These are phyloP conservation scores for Pilatotrama ljubarskyi DNA, from an alignment of 768 basidiomycete species.

Conservation along the genomic window DNA sequence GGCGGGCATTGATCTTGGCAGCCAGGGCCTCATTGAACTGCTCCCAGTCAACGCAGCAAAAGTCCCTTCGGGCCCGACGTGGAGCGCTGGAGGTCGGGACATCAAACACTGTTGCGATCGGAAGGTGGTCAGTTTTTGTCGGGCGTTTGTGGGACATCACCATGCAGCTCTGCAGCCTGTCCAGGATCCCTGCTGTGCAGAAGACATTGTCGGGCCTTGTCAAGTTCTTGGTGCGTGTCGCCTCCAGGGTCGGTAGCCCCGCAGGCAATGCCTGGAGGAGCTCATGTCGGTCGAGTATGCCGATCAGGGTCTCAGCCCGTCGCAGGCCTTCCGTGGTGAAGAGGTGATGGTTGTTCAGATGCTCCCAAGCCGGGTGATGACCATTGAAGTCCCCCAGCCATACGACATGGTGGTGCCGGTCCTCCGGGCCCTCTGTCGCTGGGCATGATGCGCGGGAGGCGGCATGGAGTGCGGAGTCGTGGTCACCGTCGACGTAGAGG, in stretches of 20 bases:
- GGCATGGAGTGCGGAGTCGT: constrained; percentile 22
- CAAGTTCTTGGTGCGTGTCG: constrained; percentile 32
- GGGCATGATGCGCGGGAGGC: constrained; percentile 1
- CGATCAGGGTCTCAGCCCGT: constrained; percentile 29
- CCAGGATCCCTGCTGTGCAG: constrained; percentile 19
- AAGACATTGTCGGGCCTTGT: constrained; percentile 49
- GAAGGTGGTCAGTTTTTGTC: constrained; percentile 24
- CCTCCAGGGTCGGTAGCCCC: constrained; percentile 37
- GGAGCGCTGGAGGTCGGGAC: constrained; percentile 4
- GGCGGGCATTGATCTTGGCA: neutral
- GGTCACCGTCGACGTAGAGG: constrained; percentile 38
- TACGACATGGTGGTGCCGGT: constrained; percentile 25
- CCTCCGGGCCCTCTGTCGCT: neutral
- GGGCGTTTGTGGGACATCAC: constrained; percentile 16
- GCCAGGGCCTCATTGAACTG: constrained; percentile 28
- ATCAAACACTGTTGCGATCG: constrained; percentile 35
- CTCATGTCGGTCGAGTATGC: constrained; percentile 24
- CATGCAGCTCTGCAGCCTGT: constrained; percentile 32
- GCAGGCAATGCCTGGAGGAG: constrained; percentile 39
- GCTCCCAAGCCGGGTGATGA: constrained; percentile 44
- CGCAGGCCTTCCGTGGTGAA: constrained; percentile 33
- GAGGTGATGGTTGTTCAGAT: constrained; percentile 33
- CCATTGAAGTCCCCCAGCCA: no score
- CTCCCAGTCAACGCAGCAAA: constrained; percentile 33
- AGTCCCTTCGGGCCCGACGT: constrained; percentile 24